Conservation (phyloP, 106 monocot species). For the Dioscorea zingiberensis region DNA sequence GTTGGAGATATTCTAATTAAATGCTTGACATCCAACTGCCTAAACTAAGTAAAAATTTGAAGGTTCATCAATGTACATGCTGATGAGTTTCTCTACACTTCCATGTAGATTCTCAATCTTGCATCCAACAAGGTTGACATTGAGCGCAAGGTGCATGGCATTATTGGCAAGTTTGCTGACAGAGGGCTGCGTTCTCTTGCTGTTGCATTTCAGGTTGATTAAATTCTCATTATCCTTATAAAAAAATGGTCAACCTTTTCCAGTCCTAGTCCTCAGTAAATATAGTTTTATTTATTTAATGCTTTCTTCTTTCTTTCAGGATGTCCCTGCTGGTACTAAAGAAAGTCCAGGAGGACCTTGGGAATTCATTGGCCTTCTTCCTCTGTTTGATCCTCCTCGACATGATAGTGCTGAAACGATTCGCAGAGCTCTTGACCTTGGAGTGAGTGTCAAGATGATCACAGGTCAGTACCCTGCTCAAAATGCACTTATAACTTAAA, state of each 20-base stretch:
- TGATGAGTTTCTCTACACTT: neutral
- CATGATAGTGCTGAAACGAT: conserved; percentile 66
- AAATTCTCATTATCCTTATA: neutral
- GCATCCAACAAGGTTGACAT: conserved; percentile 40
- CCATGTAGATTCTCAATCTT: conserved; percentile 37
- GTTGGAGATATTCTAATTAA: too few relatives aligned
- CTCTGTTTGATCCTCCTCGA: conserved; percentile 57
- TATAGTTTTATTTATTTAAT: too few relatives aligned
- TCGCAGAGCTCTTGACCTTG: conserved; percentile 46
- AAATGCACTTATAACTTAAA: too few relatives aligned
- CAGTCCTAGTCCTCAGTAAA: too few relatives aligned
- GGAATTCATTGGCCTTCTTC: conserved; percentile 53
- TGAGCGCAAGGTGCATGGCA: conserved; percentile 33
- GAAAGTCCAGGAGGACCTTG: conserved; percentile 49
- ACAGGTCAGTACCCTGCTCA: conserved; percentile 21
- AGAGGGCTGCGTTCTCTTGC: conserved; percentile 54
- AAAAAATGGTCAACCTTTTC: too few relatives aligned
- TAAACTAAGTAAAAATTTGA: too few relatives aligned
- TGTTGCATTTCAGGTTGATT: conserved; percentile 43
- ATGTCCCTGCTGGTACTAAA: conserved; percentile 40
- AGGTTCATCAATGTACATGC: neutral
- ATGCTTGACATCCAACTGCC: too few relatives aligned
- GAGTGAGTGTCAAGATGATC: conserved; percentile 63
- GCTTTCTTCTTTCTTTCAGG: conserved; percentile 14
- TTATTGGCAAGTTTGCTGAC: conserved; percentile 48